Evolutionary conservation across 805 yeast species (phyloP), one percentile per base, ranked within the genome.

Genomic region (Yamadazyma paraphyllophila): DNA sequence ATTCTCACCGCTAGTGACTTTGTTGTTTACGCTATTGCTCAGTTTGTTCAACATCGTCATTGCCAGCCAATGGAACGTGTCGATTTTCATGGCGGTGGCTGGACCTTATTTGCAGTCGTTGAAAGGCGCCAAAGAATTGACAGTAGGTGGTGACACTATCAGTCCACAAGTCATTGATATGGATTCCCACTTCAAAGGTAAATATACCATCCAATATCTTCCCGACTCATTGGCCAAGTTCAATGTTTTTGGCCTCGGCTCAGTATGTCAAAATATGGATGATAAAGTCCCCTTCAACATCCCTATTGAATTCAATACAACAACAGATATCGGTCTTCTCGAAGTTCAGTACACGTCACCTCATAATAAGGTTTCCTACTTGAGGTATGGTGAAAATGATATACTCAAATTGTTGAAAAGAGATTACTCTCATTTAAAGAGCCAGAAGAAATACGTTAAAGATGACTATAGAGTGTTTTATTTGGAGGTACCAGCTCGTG

Each of bases 221-320:
- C 98, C 99, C 0, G 97, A 92, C 64, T 85, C 95, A 36, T 84
- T 95, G 0, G 96, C 95, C 4, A 72, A 75, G 56, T 67, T 94
- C 55, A 89, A 91, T 52, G 97, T 97, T 2, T 78, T 81, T 54
- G 78, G 74, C 41, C 81, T 78, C 42, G 60, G 59, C 25, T 72
- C 79, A 4, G 77, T 76, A 49, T 94, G 99, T 66, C 56, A 57
- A 29, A 40, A 42, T 39, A 15, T 20, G 4, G 45, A 39, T 2
- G 38, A 37, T 2, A 39, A 29, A 25, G 8, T 14, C 7, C 44
- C 49, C 5, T 43, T 51, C 38, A 38, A 49, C 3, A 69, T 90
- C 48, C 97, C 98, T 6, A 71, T 94, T 11, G 80, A 83, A 52
- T 77, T 89, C 54, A 91, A 94, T 56, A 83, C 96, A 9, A 81